These are phyloP conservation scores for Ustilago vetiveriae DNA, from an alignment of 1,284 basidiomycete genomes.

Conservation along the genomic window DNA sequence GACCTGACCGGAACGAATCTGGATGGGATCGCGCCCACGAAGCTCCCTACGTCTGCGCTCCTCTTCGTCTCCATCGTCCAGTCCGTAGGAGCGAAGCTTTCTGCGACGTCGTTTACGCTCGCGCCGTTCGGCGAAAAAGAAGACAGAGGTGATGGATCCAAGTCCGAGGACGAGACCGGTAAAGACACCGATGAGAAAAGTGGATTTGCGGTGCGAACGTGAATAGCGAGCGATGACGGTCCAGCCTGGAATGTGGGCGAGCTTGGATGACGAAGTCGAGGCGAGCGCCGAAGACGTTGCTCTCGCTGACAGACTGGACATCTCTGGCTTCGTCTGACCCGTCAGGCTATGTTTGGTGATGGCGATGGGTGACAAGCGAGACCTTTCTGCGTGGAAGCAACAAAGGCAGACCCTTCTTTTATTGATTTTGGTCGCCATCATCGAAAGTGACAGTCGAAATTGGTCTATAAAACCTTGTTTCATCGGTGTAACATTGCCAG, in stretches of 20 bases:
- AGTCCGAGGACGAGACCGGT: constrained; percentile 58
- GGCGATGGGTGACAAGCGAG: no score
- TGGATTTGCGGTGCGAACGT: constrained; percentile 42
- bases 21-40: constrained; percentile 32
- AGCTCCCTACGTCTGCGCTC: constrained; percentile 30
- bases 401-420: no score
- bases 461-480: no score
- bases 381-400: no score
- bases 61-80: constrained; percentile 43
- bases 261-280: constrained; percentile 20
- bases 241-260: constrained; percentile 42
- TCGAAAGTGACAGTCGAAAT: no score
- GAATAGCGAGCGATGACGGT: constrained; percentile 32
- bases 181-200: constrained; percentile 57
- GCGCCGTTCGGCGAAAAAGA: constrained; percentile 48
- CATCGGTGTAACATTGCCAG: no score
- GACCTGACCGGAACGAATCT: constrained; percentile 49
- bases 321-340: background rate
- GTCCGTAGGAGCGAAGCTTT: constrained; percentile 27
- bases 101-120: constrained; percentile 35
- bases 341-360: no score
- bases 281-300: constrained; percentile 7
- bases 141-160: constrained; percentile 54
- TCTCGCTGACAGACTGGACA: constrained; percentile 17
- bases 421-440: no score